phyloP scores from a whole-genome alignment of 495 filamentous ascomycete genomes.

The Parachaetomium inaequale region DNA sequence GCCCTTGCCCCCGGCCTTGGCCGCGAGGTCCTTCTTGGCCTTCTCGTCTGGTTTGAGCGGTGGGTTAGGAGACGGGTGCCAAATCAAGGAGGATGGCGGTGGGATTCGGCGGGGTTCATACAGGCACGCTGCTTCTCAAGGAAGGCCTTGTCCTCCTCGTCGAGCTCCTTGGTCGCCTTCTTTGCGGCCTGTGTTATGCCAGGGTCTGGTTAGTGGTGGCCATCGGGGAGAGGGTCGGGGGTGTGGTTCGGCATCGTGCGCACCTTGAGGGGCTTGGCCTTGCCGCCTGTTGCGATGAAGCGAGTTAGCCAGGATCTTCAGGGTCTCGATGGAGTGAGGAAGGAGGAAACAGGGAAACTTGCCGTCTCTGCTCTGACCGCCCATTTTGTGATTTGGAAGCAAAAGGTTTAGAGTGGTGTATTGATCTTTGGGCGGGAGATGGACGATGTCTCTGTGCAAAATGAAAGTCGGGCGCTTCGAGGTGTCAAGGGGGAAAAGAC shows the following conservation, averaged over 20 bases:
- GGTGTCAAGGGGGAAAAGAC: not conserved
- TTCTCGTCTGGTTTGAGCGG: slow-evolving; percentile 58
- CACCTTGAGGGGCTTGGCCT: slow-evolving; percentile 76
- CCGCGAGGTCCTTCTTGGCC: slow-evolving; percentile 69
- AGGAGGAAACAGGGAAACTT: slow-evolving; percentile 9
- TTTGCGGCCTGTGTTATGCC: slow-evolving; percentile 50
- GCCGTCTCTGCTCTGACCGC: slow-evolving; percentile 68
- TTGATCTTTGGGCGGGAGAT: not conserved
- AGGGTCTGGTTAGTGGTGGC: not conserved
- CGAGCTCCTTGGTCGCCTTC: slow-evolving; percentile 70
- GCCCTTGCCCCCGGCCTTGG: slow-evolving; percentile 58
- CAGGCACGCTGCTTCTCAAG: slow-evolving; percentile 70
- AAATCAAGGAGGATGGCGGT: not conserved
- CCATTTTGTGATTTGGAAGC: slow-evolving; percentile 45
- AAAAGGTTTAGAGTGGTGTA: not conserved
- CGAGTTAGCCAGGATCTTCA: slow-evolving; percentile 17
- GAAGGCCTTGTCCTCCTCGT: slow-evolving; percentile 73
- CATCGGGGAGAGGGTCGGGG: not conserved
- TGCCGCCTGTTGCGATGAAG: slow-evolving; percentile 61
- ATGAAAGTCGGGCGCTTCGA: not conserved
- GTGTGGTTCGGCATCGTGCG: slow-evolving; percentile 4
- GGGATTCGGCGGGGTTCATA: slow-evolving; percentile 37
- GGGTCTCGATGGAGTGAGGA: not conserved
- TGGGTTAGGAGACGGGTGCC: not conserved
- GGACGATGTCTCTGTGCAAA: not conserved